phyloP scores from a whole-genome alignment of 768 basidiomycete genomes.

The Termitomyces sp. region DNA sequence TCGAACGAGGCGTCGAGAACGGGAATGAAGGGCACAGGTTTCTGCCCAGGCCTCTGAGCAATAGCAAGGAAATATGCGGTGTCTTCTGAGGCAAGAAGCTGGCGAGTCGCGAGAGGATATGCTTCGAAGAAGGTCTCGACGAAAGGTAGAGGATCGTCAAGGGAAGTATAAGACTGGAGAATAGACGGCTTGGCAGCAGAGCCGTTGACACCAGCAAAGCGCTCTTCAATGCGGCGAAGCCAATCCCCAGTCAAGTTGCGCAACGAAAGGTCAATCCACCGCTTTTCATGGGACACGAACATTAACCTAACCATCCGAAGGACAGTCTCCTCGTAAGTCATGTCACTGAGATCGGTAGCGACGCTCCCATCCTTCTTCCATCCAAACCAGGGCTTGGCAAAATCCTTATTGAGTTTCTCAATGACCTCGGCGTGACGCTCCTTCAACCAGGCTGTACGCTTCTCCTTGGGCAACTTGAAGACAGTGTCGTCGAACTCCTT shows the following conservation, averaged over 20 bases:
- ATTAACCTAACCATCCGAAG: conserved; percentile 89
- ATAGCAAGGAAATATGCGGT: conserved; percentile 95
- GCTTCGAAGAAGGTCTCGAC: conserved; percentile 78
- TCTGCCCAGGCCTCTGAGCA: conserved; percentile 93
- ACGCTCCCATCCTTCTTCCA: conserved; percentile 89
- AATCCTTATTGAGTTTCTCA: conserved; percentile 88
- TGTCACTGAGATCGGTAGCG: conserved; percentile 84
- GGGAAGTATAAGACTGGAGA: conserved; percentile 73
- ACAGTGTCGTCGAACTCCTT: conserved; percentile 97
- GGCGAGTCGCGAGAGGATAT: conserved; percentile 77
- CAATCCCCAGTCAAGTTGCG: conserved; percentile 96
- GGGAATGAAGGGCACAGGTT: conserved; percentile 97
- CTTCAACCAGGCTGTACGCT: conserved; percentile 81
- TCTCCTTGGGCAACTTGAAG: conserved; percentile 94
- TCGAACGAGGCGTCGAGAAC: conserved; percentile 90
- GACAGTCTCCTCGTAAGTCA: conserved; percentile 98
- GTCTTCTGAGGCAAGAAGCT: conserved; percentile 90
- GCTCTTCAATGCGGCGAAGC: conserved; percentile 92
- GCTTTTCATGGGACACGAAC: conserved; percentile 86
- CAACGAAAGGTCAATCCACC: conserved; percentile 91
- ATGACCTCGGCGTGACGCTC: conserved; percentile 90
- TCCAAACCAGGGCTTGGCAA: conserved; percentile 96
- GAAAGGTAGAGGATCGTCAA: conserved; percentile 79
- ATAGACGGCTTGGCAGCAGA: conserved; percentile 73
- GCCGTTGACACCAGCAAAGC: conserved; percentile 87